phyloP scores from a whole-genome alignment of 345 rosid species.

The Triadica sebifera region DNA sequence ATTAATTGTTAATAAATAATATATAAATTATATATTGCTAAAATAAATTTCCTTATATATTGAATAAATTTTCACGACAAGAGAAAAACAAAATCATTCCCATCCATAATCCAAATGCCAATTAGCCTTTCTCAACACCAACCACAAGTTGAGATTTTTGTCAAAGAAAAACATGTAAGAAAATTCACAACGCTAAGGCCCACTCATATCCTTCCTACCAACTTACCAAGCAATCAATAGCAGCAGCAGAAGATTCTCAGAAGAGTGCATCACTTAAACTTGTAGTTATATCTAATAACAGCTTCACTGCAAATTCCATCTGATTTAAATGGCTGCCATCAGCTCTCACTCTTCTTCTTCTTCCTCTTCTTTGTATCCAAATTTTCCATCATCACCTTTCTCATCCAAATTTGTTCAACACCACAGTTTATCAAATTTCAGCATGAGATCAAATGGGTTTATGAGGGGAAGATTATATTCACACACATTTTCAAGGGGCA shows the following conservation, averaged over 20 bases:
- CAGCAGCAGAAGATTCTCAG: neutral
- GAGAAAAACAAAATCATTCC: neutral
- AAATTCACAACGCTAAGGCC: constrained; percentile 11
- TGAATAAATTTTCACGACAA: too few relatives aligned
- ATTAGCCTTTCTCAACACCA: constrained; percentile 18
- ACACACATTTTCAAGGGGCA: constrained; percentile 21
- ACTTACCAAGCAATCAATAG: neutral
- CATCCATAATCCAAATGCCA: constrained; percentile 23
- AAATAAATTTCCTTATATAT: too few relatives aligned
- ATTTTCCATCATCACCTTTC: constrained; percentile 41
- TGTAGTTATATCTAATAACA: too few relatives aligned
- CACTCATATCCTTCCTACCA: constrained; percentile 3
- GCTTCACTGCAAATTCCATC: too few relatives aligned
- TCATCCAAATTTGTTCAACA: constrained; percentile 24
- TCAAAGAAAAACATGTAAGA: constrained; percentile 7
- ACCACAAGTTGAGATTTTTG: constrained; percentile 60
- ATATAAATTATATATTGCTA: too few relatives aligned
- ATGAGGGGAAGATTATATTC: constrained; percentile 21
- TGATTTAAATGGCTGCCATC: constrained; percentile 48
- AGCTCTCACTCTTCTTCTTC: constrained; percentile 32
- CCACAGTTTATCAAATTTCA: constrained; percentile 11
- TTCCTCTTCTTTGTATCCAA: constrained; percentile 28
- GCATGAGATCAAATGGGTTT: constrained; percentile 22
- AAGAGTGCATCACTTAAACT: too few relatives aligned
- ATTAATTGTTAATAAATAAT: too few relatives aligned